phyloP scores from a whole-genome alignment of 2,329 filamentous ascomycete species.

The Mycogone perniciosa region DNA sequence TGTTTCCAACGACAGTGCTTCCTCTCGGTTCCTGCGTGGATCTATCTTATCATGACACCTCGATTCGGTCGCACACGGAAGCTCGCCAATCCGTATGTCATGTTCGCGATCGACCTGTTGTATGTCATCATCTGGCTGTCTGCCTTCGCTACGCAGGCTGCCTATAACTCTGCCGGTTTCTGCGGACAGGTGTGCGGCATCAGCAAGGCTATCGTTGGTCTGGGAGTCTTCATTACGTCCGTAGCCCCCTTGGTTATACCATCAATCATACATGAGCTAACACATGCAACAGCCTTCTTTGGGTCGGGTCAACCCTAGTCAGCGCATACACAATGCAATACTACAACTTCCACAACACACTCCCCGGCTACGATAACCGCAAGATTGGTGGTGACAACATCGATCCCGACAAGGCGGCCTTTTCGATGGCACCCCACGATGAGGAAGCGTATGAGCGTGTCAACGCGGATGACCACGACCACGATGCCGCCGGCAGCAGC shows the following conservation, averaged over 20 bases:
- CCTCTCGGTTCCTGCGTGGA: conserved; percentile 55
- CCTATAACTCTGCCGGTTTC: conserved; percentile 51
- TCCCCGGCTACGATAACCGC: conserved; percentile 54
- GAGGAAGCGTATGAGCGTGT: conserved; percentile 60
- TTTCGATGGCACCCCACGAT: conserved; percentile 60
- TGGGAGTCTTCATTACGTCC: conserved; percentile 59
- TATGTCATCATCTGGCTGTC: conserved; percentile 60
- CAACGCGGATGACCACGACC: conserved; percentile 48
- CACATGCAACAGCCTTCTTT: conserved; percentile 43
- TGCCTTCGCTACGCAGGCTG: conserved; percentile 58
- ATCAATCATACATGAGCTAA: background rate
- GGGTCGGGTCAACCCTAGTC: conserved; percentile 45
- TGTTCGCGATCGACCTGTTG: conserved; percentile 52
- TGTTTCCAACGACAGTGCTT: conserved; percentile 46
- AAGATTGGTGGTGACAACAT: conserved; percentile 44
- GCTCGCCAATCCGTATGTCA: conserved; percentile 55
- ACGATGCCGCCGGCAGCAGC: conserved; percentile 29
- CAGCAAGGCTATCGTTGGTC: conserved; percentile 56
- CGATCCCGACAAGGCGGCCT: conserved; percentile 63
- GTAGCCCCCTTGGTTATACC: conserved; percentile 19
- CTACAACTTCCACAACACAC: conserved; percentile 54
- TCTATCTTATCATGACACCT: conserved; percentile 60
- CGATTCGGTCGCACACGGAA: conserved; percentile 56
- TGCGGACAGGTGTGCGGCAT: conserved; percentile 52
- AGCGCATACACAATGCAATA: conserved; percentile 56